A percentile compares a stretch with the other conserved stretches of the same genome.
Conservation (phyloP, 257 asterid species). For the Fraxinus pennsylvanica region DNA sequence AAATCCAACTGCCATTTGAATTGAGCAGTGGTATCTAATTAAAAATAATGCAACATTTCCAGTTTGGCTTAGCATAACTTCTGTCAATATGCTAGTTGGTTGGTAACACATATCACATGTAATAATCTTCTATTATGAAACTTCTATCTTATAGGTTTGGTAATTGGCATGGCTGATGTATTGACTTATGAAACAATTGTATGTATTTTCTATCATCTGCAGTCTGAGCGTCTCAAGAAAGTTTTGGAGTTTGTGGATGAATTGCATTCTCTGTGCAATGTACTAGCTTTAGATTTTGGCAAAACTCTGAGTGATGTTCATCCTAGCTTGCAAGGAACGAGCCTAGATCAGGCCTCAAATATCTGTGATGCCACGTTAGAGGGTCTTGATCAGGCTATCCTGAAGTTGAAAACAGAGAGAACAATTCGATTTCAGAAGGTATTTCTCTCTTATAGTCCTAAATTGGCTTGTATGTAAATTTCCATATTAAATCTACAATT, state of each 20-base stretch:
- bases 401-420: slow-evolving; percentile 67
- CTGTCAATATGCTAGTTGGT: too few species aligned
- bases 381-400: slow-evolving; percentile 73
- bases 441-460: slow-evolving; percentile 21
- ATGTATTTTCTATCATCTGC: slow-evolving; percentile 21
- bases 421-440: slow-evolving; percentile 85
- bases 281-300: slow-evolving; percentile 74
- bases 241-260: slow-evolving; percentile 78
- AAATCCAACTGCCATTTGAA: too few species aligned
- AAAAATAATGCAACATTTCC: too few species aligned
- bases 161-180: too few species aligned
- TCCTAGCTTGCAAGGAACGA: slow-evolving; percentile 77
- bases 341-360: slow-evolving; percentile 64
- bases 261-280: slow-evolving; percentile 76
- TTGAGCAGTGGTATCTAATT: too few species aligned
- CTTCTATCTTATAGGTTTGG: too few species aligned
- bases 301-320: slow-evolving; percentile 74
- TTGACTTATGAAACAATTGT: too few species aligned
- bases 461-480: slow-evolving; percentile 7
- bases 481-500: slow-evolving; percentile 26
- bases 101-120: too few species aligned
- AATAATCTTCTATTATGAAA: too few species aligned
- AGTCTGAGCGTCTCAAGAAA: slow-evolving; percentile 83
- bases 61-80: too few species aligned
- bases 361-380: slow-evolving; percentile 74